Base-by-base conservation (phyloP, 2,329 filamentous ascomycete genomes). In the Exophiala alcalophila region DNA sequence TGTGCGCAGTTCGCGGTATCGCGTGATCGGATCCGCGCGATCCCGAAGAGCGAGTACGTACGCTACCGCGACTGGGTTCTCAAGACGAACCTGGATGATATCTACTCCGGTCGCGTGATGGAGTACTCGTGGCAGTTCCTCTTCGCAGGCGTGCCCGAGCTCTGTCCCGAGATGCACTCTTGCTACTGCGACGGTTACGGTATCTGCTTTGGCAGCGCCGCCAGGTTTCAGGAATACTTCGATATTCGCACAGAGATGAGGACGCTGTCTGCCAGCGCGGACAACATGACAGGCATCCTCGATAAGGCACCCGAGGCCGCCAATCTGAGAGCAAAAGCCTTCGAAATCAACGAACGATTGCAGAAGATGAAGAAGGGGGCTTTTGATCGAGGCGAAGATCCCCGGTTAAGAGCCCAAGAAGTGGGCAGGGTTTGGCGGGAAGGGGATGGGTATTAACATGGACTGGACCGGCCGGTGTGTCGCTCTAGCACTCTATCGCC, bases 161-260 rank as follows among this genome's bases (percentile, higher is more conserved):
- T 66, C 26, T 75, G 72, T 44, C 67, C 69, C 2, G 60, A 61
- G 15, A 73, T 78, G 62, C 68, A 74, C 43, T 59, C 72, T 0
- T 83, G 80, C 62, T 79, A 79, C 49, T 83, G 80, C 57, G 78
- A 83, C 47, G 78, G 76, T 7, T 83, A 75, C 34, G 80, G 80
- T 1, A 61, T 77, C 10, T 83, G 80, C 55, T 82, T 81, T 50
- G 75, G 71, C 5, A 68, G 67, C 8, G 21, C 19, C 3, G 65
- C 71, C 21, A 59, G 67, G 2, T 35, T 24, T n/a, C 3, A 35
- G n/a, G 10, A 35, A 10, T 35, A 23, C 20, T 25, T 35, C 19
- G 21, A 35, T 16, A 14, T 25, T 19, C 32, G 32, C 8, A 14
- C 19, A 35, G 21, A 35, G 32, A 25, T 35, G 2, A n/a, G 32